Base-by-base conservation (phyloP, 1,284 basidiomycete genomes). In the Irpex rosettiformis region DNA sequence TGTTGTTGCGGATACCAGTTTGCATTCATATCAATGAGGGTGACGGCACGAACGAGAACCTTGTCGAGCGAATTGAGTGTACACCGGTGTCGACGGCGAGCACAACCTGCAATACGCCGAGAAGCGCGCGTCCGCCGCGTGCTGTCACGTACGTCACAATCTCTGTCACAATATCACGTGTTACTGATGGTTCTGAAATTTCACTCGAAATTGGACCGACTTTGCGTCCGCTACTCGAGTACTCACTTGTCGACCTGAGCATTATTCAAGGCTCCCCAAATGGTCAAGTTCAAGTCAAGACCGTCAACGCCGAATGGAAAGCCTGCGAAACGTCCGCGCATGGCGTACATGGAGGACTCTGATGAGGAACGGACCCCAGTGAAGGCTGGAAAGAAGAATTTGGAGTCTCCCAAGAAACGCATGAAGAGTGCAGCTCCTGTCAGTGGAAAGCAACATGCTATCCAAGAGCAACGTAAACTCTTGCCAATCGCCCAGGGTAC, bases 401-500 rank as follows among this genome's bases (percentile, higher is more conserved):
- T 56, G 57, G 30, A 58, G 51, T 53, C 62, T 57, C 52, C 53
- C 13, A 18, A 47, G 47, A 58, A 58, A 37, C 52, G 49, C 18
- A 5, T 22, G n/a, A 58, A 55, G 53, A 11, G 21, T 5, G 13
- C 22, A 11, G 25, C 16, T 7, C 8, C 57, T 1, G 57, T 40
- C 2, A 24, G 28, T 25, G 53, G 49, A 16, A 54, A 61, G 16
- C 22, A 56, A 8, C 24, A 24, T 25, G 28, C 53, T 24, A 61
- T 94, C 16, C 80, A 86, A 61, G 78, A 83, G 63, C 87, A 86
- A 58, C 79, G 91, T 29, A 78, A 77, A 63, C 79, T 86, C 57
- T 79, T 95, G 54, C 93, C 93, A 3, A 93, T 95, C 65, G 89
- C 88, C 49, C 80, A 81, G 74, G 91, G 90, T 88, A 57, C 58